Conservation (phyloP, 78 protist species). For the Isochrysis galbana region DNA sequence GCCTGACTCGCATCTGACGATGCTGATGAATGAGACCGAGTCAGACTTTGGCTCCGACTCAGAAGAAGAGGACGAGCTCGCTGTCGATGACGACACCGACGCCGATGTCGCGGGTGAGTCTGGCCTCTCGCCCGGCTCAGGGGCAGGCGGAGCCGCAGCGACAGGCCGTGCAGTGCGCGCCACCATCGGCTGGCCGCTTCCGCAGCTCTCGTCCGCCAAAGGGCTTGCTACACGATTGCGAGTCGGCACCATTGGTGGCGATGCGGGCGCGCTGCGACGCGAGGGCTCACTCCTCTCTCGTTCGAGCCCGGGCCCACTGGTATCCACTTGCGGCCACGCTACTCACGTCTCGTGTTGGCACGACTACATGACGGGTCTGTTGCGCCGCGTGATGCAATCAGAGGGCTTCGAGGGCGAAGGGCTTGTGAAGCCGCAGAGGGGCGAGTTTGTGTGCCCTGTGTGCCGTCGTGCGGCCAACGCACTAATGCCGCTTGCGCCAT, state of each 20-base stretch:
- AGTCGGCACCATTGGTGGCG: no score
- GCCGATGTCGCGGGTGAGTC: neutral
- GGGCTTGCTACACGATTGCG: no score
- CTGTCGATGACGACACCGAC: neutral
- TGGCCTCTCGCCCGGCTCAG: neutral
- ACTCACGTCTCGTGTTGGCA: neutral
- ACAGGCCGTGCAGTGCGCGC: neutral
- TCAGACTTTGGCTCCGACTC: neutral
- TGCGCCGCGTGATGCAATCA: no score
- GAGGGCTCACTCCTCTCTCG: neutral
- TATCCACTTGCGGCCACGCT: constrained; percentile 1
- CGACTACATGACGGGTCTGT: neutral
- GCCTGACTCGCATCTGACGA: neutral
- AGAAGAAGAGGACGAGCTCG: neutral
- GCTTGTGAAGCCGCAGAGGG: neutral
- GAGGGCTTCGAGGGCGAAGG: constrained; percentile 13
- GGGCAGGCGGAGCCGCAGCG: neutral
- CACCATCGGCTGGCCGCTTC: neutral
- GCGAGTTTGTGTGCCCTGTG: constrained; percentile 27
- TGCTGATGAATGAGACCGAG: neutral
- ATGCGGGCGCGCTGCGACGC: neutral
- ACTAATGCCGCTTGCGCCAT: neutral
- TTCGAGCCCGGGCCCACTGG: neutral
- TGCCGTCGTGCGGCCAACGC: constrained; percentile 1
- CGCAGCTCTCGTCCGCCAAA: neutral